Conservation (phyloP, 495 filamentous ascomycete genomes). For the Astrothelium subdiscretum region DNA sequence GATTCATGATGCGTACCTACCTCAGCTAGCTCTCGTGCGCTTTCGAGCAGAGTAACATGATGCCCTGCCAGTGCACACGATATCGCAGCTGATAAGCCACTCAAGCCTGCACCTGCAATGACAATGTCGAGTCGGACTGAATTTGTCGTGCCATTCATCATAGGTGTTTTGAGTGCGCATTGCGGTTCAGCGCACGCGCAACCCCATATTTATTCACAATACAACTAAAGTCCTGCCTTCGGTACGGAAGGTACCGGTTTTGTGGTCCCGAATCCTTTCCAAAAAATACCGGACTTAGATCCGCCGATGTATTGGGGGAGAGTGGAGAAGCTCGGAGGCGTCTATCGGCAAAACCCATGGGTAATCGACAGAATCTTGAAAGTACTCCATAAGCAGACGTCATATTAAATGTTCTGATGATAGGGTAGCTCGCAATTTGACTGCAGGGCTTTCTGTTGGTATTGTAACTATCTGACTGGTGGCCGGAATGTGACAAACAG, state of each 20-base stretch:
- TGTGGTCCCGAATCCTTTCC: not conserved
- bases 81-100: slow-evolving; percentile 55
- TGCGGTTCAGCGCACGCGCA: not conserved
- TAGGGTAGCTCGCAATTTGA: no score
- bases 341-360: not conserved
- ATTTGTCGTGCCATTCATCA: not conserved
- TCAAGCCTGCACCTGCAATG: slow-evolving; percentile 58
- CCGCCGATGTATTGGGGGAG: not conserved
- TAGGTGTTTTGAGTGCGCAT: not conserved
- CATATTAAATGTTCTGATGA: no score
- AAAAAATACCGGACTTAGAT: not conserved
- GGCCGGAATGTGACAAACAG: no score
- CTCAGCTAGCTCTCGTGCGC: slow-evolving; percentile 48
- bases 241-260: not conserved
- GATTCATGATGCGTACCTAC: slow-evolving; percentile 20
- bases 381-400: not conserved
- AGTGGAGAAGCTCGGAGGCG: not conserved
- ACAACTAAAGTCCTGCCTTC: not conserved
- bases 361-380: not conserved
- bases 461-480: no score
- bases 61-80: slow-evolving; percentile 48
- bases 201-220: not conserved
- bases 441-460: no score
- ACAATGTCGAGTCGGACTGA: slow-evolving; percentile 28
- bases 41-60: slow-evolving; percentile 49